phyloP scores from a whole-genome alignment of 2,329 filamentous ascomycete genomes.

The Calonectria montana region DNA sequence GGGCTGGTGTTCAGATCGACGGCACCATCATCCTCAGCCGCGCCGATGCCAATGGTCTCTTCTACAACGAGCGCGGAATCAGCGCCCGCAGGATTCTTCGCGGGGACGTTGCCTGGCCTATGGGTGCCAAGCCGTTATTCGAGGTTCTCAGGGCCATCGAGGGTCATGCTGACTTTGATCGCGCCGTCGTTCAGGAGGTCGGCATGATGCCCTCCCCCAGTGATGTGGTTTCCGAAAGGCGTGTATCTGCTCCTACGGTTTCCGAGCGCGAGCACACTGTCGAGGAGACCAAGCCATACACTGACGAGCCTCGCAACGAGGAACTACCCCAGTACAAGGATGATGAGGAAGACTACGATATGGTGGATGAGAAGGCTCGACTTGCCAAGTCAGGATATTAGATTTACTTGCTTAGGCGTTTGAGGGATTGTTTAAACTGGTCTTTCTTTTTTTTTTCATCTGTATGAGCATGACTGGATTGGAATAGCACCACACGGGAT shows the following conservation, averaged over 20 bases:
- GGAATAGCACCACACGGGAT: not conserved
- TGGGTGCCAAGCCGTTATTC: constrained; percentile 50
- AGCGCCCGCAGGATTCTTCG: constrained; percentile 50
- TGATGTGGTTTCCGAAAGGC: constrained; percentile 46
- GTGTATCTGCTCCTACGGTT: not conserved
- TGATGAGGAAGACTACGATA: constrained; percentile 29
- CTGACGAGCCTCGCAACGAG: constrained; percentile 29
- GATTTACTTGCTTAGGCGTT: not conserved
- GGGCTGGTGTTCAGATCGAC: constrained; percentile 83
- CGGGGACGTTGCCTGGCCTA: constrained; percentile 54
- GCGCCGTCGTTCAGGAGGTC: constrained; percentile 41
- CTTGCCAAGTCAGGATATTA: constrained; percentile 40
- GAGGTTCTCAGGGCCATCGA: constrained; percentile 55
- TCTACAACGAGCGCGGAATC: constrained; percentile 72
- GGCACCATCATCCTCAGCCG: constrained; percentile 82
- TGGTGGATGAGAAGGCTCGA: constrained; percentile 42
- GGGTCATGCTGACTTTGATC: constrained; percentile 44
- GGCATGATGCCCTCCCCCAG: constrained; percentile 36
- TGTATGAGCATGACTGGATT: not conserved
- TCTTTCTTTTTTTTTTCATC: not conserved
- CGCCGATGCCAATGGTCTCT: constrained; percentile 81
- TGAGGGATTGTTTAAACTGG: not conserved
- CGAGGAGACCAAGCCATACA: constrained; percentile 18
- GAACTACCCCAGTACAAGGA: constrained; percentile 35
- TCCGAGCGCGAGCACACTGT: not conserved